Base-by-base conservation (phyloP, 208 protist species). In the Trypanosoma mega region DNA sequence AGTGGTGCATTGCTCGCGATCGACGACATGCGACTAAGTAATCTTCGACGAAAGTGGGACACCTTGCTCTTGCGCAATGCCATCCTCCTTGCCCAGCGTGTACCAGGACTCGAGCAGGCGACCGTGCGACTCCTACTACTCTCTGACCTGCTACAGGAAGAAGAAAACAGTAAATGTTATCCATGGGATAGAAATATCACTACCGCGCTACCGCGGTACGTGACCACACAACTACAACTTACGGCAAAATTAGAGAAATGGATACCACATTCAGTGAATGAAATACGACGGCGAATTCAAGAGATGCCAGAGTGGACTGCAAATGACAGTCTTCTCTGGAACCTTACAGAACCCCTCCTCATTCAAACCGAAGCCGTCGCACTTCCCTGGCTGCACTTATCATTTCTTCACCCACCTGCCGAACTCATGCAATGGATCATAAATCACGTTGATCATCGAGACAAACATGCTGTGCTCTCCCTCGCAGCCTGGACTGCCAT, bases 11-110 rank as follows among this genome's bases (percentile, higher is more conserved):
- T 69, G 30, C 63, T 69, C 47, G 44, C 26, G 33, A 11, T 61
- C 2, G 31, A 30, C 6, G 30, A 61, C 1, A 20, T 62, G 3
- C 39, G 34, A 3, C 44, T 69, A 2, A 48, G 31, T 4, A 53
- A 53, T 12, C 31, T 16, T 20, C 63, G 61, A n/a, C 14, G 51
- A 5, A 21, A n/a, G 3, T 69, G 63, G 52, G 23, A 41, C 31
- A 29, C 34, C 5, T 24, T 62, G 27, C 46, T 69, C 3, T 46
- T 69, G 18, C 63, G 63, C 31, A 69, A 69, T 27, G 26, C 54
- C 4, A 62, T 69, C 36, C 54, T 60, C 24, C 36, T 69, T 2
- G 51, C 63, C 1, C 51, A 45, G 2, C 45, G 53, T 0, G 26
- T 34, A 18, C 0, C 23, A n/a, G 18, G 3, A 2, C 33, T 55